These are phyloP conservation scores for Isoetes taiwanensis DNA, from an alignment of 75 land plant species.

Conservation along the genomic window DNA sequence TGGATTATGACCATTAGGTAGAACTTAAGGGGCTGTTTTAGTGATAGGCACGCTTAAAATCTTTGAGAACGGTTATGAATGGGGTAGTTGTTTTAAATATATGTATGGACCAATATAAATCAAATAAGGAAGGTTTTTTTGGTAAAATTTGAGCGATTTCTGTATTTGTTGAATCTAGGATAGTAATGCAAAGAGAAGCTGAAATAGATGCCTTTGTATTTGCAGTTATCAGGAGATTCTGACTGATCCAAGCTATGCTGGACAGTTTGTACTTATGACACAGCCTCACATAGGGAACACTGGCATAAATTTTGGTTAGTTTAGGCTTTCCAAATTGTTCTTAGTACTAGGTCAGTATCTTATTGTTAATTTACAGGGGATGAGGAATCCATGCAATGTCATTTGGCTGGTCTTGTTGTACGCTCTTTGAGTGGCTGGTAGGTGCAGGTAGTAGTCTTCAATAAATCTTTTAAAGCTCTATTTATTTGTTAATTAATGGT, in stretches of 20 bases:
- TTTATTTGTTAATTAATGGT: background rate
- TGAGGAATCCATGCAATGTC: background rate
- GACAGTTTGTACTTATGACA: slow-evolving; percentile 96
- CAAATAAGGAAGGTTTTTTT: background rate
- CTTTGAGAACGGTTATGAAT: too few species aligned
- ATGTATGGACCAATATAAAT: background rate
- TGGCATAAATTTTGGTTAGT: slow-evolving; percentile 68
- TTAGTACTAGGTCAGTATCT: background rate
- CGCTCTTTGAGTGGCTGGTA: slow-evolving; percentile 70
- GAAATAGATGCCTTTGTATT: too few species aligned
- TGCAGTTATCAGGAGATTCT: slow-evolving; percentile 91
- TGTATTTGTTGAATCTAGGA: too few species aligned
- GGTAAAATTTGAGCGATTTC: too few species aligned
- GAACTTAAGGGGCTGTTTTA: too few species aligned
- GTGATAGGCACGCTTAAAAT: too few species aligned
- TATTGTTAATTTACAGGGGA: background rate
- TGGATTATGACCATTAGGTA: too few species aligned
- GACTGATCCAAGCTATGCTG: slow-evolving; percentile 98
- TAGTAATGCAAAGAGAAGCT: too few species aligned
- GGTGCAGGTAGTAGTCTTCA: background rate
- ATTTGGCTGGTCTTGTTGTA: slow-evolving; percentile 55
- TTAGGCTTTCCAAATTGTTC: background rate
- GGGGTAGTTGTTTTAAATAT: too few species aligned
- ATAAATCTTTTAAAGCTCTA: background rate
- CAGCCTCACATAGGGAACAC: slow-evolving; percentile 96